Evolutionary conservation across 257 asterid genomes (phyloP).

Genomic region (Nicotiana benthamiana): DNA sequence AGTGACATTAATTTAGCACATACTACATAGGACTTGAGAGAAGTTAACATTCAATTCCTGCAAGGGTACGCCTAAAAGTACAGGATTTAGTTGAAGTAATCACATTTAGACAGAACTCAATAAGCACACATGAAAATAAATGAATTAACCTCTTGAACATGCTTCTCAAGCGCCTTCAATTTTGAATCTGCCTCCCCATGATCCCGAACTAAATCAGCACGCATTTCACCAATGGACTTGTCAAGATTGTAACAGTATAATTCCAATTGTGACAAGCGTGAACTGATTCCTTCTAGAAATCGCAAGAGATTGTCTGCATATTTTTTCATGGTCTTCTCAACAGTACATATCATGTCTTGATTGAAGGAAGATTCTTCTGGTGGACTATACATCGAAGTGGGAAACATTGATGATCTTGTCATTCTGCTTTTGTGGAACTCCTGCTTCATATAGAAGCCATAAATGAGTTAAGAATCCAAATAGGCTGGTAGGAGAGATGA

Average conservation of each 20-base stretch:
- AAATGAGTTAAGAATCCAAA: background rate
- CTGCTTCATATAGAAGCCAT: constrained; percentile 34
- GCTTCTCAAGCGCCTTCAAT: constrained; percentile 78
- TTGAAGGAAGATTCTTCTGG: constrained; percentile 73
- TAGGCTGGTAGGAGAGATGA: background rate
- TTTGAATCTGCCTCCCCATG: constrained; percentile 70
- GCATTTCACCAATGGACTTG: constrained; percentile 90
- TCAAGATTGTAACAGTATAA: constrained; percentile 84
- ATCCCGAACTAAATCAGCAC: constrained; percentile 60
- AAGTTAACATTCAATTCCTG: background rate
- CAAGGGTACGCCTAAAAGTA: background rate
- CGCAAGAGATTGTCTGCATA: constrained; percentile 82
- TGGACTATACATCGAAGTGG: constrained; percentile 51
- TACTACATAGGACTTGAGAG: background rate
- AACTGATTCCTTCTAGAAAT: constrained; percentile 91
- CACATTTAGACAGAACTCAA: background rate
- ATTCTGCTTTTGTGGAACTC: constrained; percentile 69
- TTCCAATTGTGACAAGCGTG: constrained; percentile 88
- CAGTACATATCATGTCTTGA: constrained; percentile 54
- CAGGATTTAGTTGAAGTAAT: background rate
- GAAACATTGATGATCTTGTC: constrained; percentile 59
- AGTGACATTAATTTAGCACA: background rate
- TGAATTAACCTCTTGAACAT: constrained; percentile 72
- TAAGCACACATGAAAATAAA: background rate
- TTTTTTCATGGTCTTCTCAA: constrained; percentile 74